Evolutionary conservation across 768 basidiomycete species (phyloP).

Genomic region (Pulveroboletus sp.): DNA sequence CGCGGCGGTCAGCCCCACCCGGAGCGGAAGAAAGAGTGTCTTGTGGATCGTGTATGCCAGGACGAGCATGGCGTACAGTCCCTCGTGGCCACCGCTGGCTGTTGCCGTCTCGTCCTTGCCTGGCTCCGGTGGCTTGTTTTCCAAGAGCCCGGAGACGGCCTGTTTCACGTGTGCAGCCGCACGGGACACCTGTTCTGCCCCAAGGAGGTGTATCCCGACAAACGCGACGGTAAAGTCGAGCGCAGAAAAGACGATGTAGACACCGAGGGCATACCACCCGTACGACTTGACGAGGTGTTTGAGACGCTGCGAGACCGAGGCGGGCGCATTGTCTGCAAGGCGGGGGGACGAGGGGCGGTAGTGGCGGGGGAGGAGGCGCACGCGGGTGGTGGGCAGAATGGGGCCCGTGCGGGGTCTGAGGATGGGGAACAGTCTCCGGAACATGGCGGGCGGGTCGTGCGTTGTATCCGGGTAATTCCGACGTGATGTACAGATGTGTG

Average conservation of each 20-base stretch:
- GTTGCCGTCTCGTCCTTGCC: conserved; percentile 55
- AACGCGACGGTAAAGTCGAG: conserved; percentile 88
- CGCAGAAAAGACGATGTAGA: conserved; percentile 72
- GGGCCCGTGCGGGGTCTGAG: conserved; percentile 42
- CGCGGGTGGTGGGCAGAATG: conserved; percentile 41
- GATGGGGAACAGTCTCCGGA: conserved; percentile 42
- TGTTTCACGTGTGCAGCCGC: conserved; percentile 59
- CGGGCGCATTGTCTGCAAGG: conserved; percentile 38
- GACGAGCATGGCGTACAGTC: conserved; percentile 88
- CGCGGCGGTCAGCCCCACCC: conserved; percentile 85
- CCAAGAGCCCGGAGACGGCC: conserved; percentile 41
- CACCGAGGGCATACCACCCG: conserved; percentile 93
- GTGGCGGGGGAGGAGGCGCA: conserved; percentile 36
- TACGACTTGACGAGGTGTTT: conserved; percentile 87
- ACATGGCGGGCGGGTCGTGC: conserved; percentile 23
- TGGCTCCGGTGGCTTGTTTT: conserved; percentile 59
- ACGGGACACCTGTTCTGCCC: conserved; percentile 84
- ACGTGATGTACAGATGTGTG: conserved; percentile 23
- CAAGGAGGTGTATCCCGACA: conserved; percentile 78
- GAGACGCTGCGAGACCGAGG: conserved; percentile 65
- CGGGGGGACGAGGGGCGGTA: conserved; percentile 44
- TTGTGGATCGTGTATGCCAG: conserved; percentile 97
- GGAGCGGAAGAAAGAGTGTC: conserved; percentile 83
- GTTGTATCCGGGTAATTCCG: neutral
- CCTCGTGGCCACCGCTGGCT: conserved; percentile 51